Evolutionary conservation across 306 rosid species (phyloP), one percentile per base, ranked within the genome.

Genomic region (Alnus glutinosa): DNA sequence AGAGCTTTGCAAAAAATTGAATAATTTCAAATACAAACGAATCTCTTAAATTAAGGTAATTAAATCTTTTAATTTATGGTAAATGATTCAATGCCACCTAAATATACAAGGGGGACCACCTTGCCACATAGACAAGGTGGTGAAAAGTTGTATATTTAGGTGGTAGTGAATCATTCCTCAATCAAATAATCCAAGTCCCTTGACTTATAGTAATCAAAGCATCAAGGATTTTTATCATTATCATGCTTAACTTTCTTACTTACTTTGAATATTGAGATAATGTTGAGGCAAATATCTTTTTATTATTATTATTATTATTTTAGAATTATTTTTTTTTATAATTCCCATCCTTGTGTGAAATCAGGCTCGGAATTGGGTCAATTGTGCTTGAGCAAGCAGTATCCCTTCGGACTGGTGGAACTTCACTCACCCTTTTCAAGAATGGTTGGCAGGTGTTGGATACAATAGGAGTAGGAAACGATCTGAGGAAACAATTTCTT

Each of bases 371-470:
- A 54, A 72, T 94, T 83, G 61, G 82, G 51, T 92, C 97, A 14
- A 47, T 83, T 77, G 90, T 90, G 72, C 86, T 90, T 15, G 94
- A 90, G 86, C 93, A 90, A 67, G 85, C 86, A 54, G 90, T 82
- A 47, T 88, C 91, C 4, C 90, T 90, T 42, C 83, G 94, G 3
- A 90, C 89, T 0, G 85, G 91, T 76, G 98, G 98, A 77, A 90
- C 97, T 78, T 94, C 98, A 23, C 91, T 94, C 44, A 92, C 97
- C 58, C 98, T 94, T 73, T 90, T 86, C 88, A 94, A 92, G 81
- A 94, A 94, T 7, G 97, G 97, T 7, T 94, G 98, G 98, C 85
- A 88, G 11, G 97, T 87, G 2, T 88, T 94, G 78, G 94, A 94
- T 87, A 93, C 91, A n/a, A 87, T 94, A 23, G 98, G 97, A 54